Evolutionary conservation across 495 filamentous ascomycete species (phyloP), one percentile per base, ranked within the genome.

Genomic region (Neurospora cerealis): DNA sequence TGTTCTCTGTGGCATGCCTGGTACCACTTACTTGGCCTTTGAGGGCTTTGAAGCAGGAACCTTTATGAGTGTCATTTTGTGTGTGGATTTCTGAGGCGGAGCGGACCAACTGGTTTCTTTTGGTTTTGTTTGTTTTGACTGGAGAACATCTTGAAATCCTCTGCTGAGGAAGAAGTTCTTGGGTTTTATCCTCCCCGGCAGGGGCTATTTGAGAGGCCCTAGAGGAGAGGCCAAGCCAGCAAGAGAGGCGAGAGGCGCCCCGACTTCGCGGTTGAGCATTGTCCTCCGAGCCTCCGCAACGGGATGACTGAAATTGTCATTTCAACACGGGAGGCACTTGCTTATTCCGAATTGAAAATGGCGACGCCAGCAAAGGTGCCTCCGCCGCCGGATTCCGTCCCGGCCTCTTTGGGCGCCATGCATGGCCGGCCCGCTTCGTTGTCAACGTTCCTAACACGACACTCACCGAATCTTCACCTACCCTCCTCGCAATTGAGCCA

Each of bases 11-110:
- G 24, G 2, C 24, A 28, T 28, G 24, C 24, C 24, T 28, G 2
- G 34, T 24, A 21, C 5, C 19, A 69, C 75, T 75, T 60, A 78
- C 78, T 72, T 73, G 13, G 78, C 75, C 10, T 75, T 75, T 6
- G 78, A 78, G 28, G 77, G 66, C 11, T 73, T 69, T 19, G 73
- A 34, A 5, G 3, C 41, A 28, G 39, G 8, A 17, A 74, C 38
- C 13, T 40, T 41, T 5, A 17, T 44, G 21, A 69, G 69, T 13
- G 73, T 73, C 70, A 73, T 76, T 10, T 40, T 44, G 71, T 24
- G 40, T 21, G 4, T 70, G 37, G 60, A n/a, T 24, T 73, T 41
- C 11, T 17, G 24, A 13, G 13, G 54, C n/a, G 11, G 46, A 24
- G 46, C 9, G 4, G 46, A 21, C 2, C 4, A 9, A n/a, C n/a